These are phyloP conservation scores for Salicornia ramosissima DNA, from an alignment of 148 eudicot genomes.

Conservation along the genomic window DNA sequence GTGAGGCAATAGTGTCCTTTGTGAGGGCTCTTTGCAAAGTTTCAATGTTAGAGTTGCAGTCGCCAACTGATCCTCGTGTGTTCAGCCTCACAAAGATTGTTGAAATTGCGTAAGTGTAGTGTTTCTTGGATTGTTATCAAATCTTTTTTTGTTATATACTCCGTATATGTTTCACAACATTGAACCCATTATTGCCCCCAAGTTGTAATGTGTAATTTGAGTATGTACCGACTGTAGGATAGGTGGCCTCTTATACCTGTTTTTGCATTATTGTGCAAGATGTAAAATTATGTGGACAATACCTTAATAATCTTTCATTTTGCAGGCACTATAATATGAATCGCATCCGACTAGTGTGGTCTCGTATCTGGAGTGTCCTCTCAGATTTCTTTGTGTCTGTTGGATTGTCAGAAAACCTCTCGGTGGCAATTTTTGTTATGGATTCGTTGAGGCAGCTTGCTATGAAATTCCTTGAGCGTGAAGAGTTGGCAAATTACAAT, in stretches of 20 bases:
- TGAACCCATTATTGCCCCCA: neutral
- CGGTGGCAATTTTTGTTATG: conserved; percentile 99
- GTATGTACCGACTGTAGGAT: neutral
- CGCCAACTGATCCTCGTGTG: conserved; percentile 99
- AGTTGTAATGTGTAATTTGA: neutral
- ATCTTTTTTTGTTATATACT: too few species aligned
- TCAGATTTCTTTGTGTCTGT: conserved; percentile 97
- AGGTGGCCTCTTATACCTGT: neutral
- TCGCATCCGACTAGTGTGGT: conserved; percentile 97
- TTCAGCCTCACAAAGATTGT: conserved; percentile 96
- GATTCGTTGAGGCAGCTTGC: conserved; percentile 97
- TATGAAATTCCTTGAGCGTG: conserved; percentile 97
- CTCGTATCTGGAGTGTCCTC: conserved; percentile 98
- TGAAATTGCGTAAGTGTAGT: conserved; percentile 89
- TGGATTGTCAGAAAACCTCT: conserved; percentile 92
- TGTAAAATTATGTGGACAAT: conserved; percentile 18
- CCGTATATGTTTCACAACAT: too few species aligned
- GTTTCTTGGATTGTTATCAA: conserved; percentile 12
- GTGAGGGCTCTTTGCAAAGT: conserved; percentile 95
- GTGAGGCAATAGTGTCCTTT: conserved; percentile 98
- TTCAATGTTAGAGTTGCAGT: conserved; percentile 96
- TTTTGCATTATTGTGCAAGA: neutral
- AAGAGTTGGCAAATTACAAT: conserved; percentile 96
- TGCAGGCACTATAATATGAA: conserved; percentile 99
- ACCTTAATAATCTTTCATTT: conserved; percentile 14